These are phyloP conservation scores for Scleroderma bovista DNA, from an alignment of 768 basidiomycete genomes.

Conservation along the genomic window DNA sequence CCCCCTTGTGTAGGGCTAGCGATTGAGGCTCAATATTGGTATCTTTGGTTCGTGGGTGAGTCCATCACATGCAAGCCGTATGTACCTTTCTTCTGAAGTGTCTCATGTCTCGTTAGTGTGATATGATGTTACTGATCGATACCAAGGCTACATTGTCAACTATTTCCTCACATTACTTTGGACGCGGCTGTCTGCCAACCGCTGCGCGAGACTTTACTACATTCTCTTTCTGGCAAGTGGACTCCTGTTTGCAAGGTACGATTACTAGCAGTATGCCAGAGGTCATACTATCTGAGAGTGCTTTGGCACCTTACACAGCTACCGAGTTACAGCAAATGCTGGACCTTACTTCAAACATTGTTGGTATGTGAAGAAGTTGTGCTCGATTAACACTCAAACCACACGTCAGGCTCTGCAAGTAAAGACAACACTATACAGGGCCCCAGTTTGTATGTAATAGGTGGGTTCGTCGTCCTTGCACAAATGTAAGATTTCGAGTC, in stretches of 20 bases:
- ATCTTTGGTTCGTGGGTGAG: background rate
- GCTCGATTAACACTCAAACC: background rate
- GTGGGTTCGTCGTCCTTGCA: background rate
- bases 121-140: background rate
- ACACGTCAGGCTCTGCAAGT: background rate
- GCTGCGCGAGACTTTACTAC: background rate
- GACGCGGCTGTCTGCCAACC: background rate
- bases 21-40: constrained; percentile 20
- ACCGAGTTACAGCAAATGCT: background rate
- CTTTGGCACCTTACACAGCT: background rate
- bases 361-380: background rate
- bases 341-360: background rate
- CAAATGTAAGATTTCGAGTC: background rate
- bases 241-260: background rate
- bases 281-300: background rate
- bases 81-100: background rate
- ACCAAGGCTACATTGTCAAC: background rate
- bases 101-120: no score
- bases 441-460: background rate
- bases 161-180: background rate
- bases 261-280: background rate
- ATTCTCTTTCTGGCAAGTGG: background rate
- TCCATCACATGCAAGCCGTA: background rate
- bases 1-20: constrained; percentile 9
- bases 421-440: background rate